These are phyloP conservation scores for Aspergillus sp. DNA, from an alignment of 2,329 filamentous ascomycete genomes.

Conservation along the genomic window DNA sequence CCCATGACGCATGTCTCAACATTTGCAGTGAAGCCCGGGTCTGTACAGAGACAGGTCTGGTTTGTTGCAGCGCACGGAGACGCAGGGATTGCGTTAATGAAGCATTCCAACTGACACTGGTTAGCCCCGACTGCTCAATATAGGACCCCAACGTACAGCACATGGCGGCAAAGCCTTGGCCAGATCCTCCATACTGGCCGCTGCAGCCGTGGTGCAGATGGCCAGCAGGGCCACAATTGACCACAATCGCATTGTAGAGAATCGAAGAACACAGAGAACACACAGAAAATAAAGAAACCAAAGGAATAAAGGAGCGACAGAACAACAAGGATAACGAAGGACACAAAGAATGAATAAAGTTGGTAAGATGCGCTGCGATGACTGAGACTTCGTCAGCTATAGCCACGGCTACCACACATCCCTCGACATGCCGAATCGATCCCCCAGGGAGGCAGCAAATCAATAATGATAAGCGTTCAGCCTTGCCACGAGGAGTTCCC, in stretches of 20 bases:
- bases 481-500: too few relatives aligned
- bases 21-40: conserved; percentile 30
- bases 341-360: too few relatives aligned
- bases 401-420: too few relatives aligned
- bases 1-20: conserved; percentile 36
- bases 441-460: too few relatives aligned
- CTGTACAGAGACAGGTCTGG: conserved; percentile 41
- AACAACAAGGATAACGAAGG: too few relatives aligned
- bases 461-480: too few relatives aligned
- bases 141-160: not conserved
- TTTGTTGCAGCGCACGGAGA: conserved; percentile 41
- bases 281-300: too few relatives aligned
- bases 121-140: not conserved
- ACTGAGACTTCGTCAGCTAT: too few relatives aligned
- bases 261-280: not conserved
- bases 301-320: not conserved
- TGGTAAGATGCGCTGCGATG: too few relatives aligned
- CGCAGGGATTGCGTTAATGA: conserved; percentile 25
- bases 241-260: not conserved
- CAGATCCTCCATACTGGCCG: not conserved
- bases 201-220: not conserved
- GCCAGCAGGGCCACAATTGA: not conserved
- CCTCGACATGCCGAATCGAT: too few relatives aligned
- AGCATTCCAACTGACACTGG: conserved; percentile 23
- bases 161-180: not conserved